phyloP scores from a whole-genome alignment of 2,329 filamentous ascomycete genomes.

The Trichoderma aggressivum region DNA sequence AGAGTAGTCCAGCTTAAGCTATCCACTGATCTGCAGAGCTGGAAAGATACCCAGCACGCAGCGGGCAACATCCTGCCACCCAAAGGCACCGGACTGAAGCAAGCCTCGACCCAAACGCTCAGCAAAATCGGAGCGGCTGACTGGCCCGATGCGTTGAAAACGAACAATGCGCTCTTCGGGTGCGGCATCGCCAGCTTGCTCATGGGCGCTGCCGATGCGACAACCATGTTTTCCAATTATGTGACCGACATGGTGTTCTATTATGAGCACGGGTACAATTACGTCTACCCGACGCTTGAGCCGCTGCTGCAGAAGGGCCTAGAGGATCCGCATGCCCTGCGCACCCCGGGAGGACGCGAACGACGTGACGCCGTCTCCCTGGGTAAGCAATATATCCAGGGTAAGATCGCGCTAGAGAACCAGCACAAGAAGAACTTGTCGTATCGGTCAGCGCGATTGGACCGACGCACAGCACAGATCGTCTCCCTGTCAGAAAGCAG shows the following conservation, averaged over 20 bases:
- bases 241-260: slow-evolving; percentile 26
- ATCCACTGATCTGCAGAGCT: slow-evolving; percentile 22
- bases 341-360: slow-evolving; percentile 20
- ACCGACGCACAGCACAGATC: slow-evolving; percentile 21
- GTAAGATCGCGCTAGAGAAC: slow-evolving; percentile 22
- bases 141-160: slow-evolving; percentile 22
- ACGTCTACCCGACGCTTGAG: slow-evolving; percentile 23
- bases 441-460: slow-evolving; percentile 18
- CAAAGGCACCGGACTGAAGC: slow-evolving; percentile 20
- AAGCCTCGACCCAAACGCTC: slow-evolving; percentile 17
- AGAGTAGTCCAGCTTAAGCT: slow-evolving; percentile 20
- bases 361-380: slow-evolving; percentile 21
- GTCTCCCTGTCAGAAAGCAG: slow-evolving; percentile 24
- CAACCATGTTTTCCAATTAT: slow-evolving; percentile 25
- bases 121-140: slow-evolving; percentile 18
- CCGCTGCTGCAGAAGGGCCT: slow-evolving; percentile 20
- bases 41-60: slow-evolving; percentile 22
- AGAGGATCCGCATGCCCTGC: slow-evolving; percentile 20
- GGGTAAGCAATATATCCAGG: slow-evolving; percentile 22
- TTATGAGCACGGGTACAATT: slow-evolving; percentile 26
- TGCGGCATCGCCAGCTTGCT: slow-evolving; percentile 23
- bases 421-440: slow-evolving; percentile 13
- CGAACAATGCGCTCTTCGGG: slow-evolving; percentile 24
- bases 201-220: slow-evolving; percentile 22
- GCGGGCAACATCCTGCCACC: slow-evolving; percentile 22